Evolutionary conservation across 2,329 filamentous ascomycete genomes (phyloP).

Genomic region (Aspergillus pseudonomiae): DNA sequence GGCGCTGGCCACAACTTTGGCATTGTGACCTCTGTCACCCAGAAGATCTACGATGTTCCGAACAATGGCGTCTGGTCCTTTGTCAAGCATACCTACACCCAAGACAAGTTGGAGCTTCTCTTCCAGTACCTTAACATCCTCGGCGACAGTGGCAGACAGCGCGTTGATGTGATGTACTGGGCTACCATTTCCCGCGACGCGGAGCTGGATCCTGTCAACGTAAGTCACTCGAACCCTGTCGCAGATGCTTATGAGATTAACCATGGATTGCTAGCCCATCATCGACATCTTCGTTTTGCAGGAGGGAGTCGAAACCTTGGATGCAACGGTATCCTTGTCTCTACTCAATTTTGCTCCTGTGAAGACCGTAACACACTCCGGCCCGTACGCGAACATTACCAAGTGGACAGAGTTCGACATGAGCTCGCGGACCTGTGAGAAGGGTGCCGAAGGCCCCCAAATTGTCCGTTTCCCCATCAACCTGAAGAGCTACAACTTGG

Average conservation of each 20-base stretch:
- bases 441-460: constrained; percentile 32
- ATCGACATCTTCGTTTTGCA: constrained; percentile 13
- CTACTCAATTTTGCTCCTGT: constrained; percentile 45
- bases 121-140: constrained; percentile 15
- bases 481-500: constrained; percentile 39
- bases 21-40: constrained; percentile 52
- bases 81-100: constrained; percentile 11
- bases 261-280: constrained; percentile 8
- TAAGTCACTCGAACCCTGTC: not conserved
- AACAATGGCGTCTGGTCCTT: constrained; percentile 12
- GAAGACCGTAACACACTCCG: constrained; percentile 27
- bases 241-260: not conserved
- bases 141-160: constrained; percentile 7
- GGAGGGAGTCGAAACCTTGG: constrained; percentile 7
- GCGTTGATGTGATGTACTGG: constrained; percentile 13
- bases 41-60: constrained; percentile 48
- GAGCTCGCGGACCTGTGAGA: constrained; percentile 38
- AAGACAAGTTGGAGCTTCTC: constrained; percentile 10
- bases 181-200: constrained; percentile 8
- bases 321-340: not conserved
- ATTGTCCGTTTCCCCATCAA: constrained; percentile 47
- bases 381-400: constrained; percentile 48
- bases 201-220: constrained; percentile 10
- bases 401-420: constrained; percentile 44
- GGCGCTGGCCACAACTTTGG: constrained; percentile 63